phyloP scores from a whole-genome alignment of 2,329 filamentous ascomycete species.

The Macroventuria anomochaeta region DNA sequence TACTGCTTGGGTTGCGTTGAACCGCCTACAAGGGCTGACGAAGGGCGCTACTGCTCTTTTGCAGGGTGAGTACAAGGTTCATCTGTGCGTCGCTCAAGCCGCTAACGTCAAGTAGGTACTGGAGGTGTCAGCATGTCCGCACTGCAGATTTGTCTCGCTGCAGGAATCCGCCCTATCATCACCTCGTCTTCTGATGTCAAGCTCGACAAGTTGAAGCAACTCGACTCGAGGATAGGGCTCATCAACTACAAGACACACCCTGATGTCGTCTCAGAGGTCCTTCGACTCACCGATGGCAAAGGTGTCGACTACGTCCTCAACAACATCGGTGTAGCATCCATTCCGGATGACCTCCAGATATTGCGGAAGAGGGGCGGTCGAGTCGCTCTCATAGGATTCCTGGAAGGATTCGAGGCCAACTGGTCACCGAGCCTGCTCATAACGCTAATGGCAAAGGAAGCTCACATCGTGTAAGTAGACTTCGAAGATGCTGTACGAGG shows the following conservation, averaged over 20 bases:
- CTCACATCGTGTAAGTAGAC: constrained; percentile 27
- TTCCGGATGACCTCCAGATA: constrained; percentile 21
- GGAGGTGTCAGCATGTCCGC: constrained; percentile 51
- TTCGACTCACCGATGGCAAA: constrained; percentile 50
- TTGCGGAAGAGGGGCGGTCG: constrained; percentile 24
- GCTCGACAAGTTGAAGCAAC: constrained; percentile 54
- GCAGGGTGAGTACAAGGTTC: constrained; percentile 12
- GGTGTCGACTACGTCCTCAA: constrained; percentile 58
- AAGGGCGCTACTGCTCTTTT: constrained; percentile 21
- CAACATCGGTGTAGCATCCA: constrained; percentile 27
- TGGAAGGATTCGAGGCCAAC: constrained; percentile 19
- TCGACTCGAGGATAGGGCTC: constrained; percentile 34
- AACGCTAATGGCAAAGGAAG: constrained; percentile 25
- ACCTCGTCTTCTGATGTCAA: constrained; percentile 65
- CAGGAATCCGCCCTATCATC: constrained; percentile 56
- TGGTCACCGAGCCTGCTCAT: constrained; percentile 18
- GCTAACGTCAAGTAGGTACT: constrained; percentile 33
- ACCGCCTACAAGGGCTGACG: constrained; percentile 15
- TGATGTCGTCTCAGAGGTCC: constrained; percentile 63
- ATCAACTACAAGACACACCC: constrained; percentile 66
- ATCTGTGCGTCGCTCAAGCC: not conserved
- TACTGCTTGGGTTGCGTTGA: constrained; percentile 31
- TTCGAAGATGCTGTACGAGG: not conserved
- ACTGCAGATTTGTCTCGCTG: constrained; percentile 31
- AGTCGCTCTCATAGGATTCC: constrained; percentile 33